These are phyloP conservation scores for Mariannaea sp. DNA, from an alignment of 2,329 filamentous ascomycete genomes.

Conservation along the genomic window DNA sequence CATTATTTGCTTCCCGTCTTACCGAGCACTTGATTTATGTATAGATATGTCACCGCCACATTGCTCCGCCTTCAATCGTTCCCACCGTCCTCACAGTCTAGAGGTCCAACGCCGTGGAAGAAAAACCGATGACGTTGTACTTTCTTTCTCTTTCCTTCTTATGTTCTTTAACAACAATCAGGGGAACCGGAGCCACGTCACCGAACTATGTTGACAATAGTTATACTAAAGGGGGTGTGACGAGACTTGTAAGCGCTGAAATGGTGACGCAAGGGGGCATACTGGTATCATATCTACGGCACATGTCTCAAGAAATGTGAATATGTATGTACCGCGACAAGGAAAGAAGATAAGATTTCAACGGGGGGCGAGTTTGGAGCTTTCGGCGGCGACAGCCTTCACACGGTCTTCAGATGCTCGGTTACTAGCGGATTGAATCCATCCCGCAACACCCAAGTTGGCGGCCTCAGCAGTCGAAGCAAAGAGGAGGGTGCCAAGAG, in stretches of 20 bases:
- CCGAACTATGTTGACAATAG: too few relatives aligned
- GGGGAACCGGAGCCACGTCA: too few relatives aligned
- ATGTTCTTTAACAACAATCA: too few relatives aligned
- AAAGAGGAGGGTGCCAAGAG: slow-evolving; percentile 74
- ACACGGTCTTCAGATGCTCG: slow-evolving; percentile 54
- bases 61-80: too few relatives aligned
- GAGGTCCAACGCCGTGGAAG: too few relatives aligned
- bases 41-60: too few relatives aligned
- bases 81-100: too few relatives aligned
- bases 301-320: neutral
- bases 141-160: too few relatives aligned
- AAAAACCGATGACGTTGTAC: too few relatives aligned
- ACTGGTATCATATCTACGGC: neutral
- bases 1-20: too few relatives aligned
- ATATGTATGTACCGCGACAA: neutral
- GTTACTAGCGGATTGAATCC: slow-evolving; percentile 50
- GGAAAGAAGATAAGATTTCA: neutral
- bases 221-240: neutral
- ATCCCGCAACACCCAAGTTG: slow-evolving; percentile 48
- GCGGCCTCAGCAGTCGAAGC: slow-evolving; percentile 52
- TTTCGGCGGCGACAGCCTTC: slow-evolving; percentile 53
- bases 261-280: neutral
- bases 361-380: slow-evolving; percentile 42
- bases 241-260: slow-evolving; percentile 13
- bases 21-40: too few relatives aligned